These are phyloP conservation scores for Pilobolus umbonatus DNA, from an alignment of 192 early-diverging fungal species.

Conservation along the genomic window DNA sequence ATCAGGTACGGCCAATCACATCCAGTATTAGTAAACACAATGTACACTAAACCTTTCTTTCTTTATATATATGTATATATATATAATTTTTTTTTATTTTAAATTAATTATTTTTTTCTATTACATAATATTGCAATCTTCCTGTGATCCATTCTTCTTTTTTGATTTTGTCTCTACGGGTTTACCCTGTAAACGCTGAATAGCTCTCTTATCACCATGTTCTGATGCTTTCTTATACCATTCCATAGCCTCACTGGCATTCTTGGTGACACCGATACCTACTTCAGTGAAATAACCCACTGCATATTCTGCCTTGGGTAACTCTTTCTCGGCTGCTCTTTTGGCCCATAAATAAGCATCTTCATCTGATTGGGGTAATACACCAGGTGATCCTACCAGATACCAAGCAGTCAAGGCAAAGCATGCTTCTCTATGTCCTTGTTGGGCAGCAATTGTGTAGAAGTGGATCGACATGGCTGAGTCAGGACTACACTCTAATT, in stretches of 20 bases:
- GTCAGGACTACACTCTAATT: constrained; percentile 49
- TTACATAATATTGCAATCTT: constrained; percentile 43
- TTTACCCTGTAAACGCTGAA: constrained; percentile 48
- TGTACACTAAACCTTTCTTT: neutral
- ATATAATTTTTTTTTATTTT: neutral
- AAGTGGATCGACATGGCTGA: constrained; percentile 52
- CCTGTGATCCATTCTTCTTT: constrained; percentile 38
- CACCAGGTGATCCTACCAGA: constrained; percentile 50
- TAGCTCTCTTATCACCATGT: constrained; percentile 57
- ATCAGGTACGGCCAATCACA: too few relatives aligned
- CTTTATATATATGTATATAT: too few relatives aligned
- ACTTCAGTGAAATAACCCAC: constrained; percentile 63
- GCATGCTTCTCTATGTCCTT: constrained; percentile 58
- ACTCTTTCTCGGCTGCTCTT: constrained; percentile 51
- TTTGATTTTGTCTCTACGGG: constrained; percentile 30
- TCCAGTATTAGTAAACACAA: too few relatives aligned
- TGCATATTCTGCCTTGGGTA: constrained; percentile 60
- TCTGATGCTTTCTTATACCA: constrained; percentile 68
- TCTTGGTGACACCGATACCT: constrained; percentile 54
- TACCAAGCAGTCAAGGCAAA: constrained; percentile 66
- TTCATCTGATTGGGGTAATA: constrained; percentile 55
- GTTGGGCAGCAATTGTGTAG: constrained; percentile 59
- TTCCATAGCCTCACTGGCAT: constrained; percentile 47
- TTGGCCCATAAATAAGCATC: constrained; percentile 61
- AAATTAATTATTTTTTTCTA: neutral